Percentiles rank a stretch among this genome's conserved stretches.
phyloP scores from a whole-genome alignment of 345 rosid species.

The Chamaenerion angustifolium region DNA sequence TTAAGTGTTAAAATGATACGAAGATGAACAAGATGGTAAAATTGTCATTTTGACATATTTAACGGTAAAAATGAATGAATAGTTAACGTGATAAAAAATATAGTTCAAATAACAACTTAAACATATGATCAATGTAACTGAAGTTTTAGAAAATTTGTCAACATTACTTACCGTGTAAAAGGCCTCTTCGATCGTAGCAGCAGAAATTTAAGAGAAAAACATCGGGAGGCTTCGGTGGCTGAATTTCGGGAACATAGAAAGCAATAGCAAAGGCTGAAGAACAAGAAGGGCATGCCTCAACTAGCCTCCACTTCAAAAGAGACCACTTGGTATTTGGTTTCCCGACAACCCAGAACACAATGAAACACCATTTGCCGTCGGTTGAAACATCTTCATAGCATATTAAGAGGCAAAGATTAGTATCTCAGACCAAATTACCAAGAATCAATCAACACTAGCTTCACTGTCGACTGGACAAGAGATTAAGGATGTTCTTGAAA shows the following conservation, averaged over 20 bases:
- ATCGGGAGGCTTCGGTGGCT: slow-evolving; percentile 50
- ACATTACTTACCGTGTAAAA: slow-evolving; percentile 47
- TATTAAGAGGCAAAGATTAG: slow-evolving; percentile 1
- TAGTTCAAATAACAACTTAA: too few species aligned
- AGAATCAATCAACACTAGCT: too few species aligned
- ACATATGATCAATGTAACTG: too few species aligned
- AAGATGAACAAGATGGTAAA: too few species aligned
- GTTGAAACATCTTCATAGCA: slow-evolving; percentile 65
- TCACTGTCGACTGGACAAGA: too few species aligned
- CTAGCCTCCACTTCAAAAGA: slow-evolving; percentile 68
- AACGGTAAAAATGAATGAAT: too few species aligned
- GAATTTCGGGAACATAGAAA: slow-evolving; percentile 39
- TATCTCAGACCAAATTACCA: too few species aligned
- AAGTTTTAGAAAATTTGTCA: too few species aligned
- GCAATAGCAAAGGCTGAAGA: slow-evolving; percentile 62
- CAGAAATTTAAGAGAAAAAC: slow-evolving; percentile 67
- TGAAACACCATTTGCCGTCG: slow-evolving; percentile 96
- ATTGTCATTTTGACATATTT: too few species aligned
- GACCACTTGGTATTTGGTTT: slow-evolving; percentile 57
- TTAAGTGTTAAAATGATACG: too few species aligned
- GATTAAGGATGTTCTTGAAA: too few species aligned
- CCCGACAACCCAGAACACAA: slow-evolving; percentile 83
- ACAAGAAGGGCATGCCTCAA: slow-evolving; percentile 71
- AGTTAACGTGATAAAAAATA: too few species aligned
- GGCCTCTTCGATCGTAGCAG: slow-evolving; percentile 71